Evolutionary conservation across 208 protist species (phyloP), one percentile per base, ranked within the genome.

Genomic region (Wallacemonas sp.): DNA sequence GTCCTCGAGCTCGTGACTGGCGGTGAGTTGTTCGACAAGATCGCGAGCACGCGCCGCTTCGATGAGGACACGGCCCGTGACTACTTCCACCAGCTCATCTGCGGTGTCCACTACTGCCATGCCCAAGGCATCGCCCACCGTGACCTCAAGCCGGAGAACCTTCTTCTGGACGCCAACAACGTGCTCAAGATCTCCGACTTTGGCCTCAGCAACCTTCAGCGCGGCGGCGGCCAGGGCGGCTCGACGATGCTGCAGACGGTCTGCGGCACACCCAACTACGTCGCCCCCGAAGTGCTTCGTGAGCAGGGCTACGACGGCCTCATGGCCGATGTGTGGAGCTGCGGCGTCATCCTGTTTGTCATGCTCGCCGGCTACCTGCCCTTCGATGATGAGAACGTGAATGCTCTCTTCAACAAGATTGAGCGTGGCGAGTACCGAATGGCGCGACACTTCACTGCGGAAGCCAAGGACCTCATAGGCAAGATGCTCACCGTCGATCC

Each of bases 51-150:
- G 21, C 87, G 83, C 30, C 74, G 80, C 49, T 97, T 98, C 61
- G 61, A 80, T 32, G 96, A 98, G 67, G 34, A 67, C 9, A 91
- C 72, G n/a, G 92, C 91, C 2, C 82, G 95, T 0, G 43, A 87
- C 33, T 98, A 97, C 80, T 98, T 98, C 68, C 94, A 98, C 62
- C 95, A 98, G 78, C 81, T 98, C 11, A 95, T 98, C 26, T 72
- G 78, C 14, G 95, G 92, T 19, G 76, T 98, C 27, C 66, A 81
- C 62, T 98, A 98, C 73, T 97, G 93, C 76, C 94, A 98, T 73
- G 55, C 70, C 21, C 76, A 94, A 63, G 83, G 88, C 39, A 91
- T 97, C 60, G 90, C 87, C 9, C 91, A 96, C 58, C 80, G 91
- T 16, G 96, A 97, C 72, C 58, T 97, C 23, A 97, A 97, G 74